Evolutionary conservation across 164 flowering plant species (phyloP).

Genomic region (Malania oleifera): DNA sequence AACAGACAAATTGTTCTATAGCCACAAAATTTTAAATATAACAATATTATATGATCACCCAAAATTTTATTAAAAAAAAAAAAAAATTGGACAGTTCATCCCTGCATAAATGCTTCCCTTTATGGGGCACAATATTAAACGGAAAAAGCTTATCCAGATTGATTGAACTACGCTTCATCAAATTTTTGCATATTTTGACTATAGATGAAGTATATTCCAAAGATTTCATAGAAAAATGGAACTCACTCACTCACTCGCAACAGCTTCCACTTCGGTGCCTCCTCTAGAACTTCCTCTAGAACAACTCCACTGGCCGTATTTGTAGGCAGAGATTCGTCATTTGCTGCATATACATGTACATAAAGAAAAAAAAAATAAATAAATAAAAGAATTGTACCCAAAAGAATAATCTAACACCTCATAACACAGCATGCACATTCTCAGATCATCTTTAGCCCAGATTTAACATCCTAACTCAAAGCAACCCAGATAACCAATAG

Average conservation of each 20-base stretch:
- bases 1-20: background rate
- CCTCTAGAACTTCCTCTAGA: conserved; percentile 82
- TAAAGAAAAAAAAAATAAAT: background rate
- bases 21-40: background rate
- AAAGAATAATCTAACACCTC: no score
- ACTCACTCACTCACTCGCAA: conserved; percentile 97
- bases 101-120: no score
- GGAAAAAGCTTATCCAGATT: no score
- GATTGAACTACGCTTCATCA: no score
- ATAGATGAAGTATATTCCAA: background rate
- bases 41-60: no score
- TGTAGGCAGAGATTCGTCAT: conserved; percentile 26
- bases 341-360: conserved; percentile 19
- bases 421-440: no score
- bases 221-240: conserved; percentile 19
- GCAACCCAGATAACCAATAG: background rate
- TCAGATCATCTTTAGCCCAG: no score
- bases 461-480: no score
- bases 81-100: no score
- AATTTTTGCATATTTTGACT: no score
- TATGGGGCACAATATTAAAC: no score
- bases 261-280: conserved; percentile 97
- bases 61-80: no score
- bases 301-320: conserved; percentile 28
- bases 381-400: background rate